phyloP scores from a whole-genome alignment of 495 filamentous ascomycete species.

The Xylaria intraflava region DNA sequence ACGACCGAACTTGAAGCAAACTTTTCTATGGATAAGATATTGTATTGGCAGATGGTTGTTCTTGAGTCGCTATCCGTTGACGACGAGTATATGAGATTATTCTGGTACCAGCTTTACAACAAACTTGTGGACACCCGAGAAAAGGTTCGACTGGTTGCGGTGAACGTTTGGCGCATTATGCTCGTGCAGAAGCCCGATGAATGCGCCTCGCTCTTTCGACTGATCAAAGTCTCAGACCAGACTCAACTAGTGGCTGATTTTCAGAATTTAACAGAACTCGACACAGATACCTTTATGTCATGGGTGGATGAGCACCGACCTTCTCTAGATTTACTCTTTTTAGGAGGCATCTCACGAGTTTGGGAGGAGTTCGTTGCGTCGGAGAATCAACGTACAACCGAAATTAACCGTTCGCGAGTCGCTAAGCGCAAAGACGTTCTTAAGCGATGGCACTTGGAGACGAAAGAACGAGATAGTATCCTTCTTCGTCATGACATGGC shows the following conservation, averaged over 20 bases:
- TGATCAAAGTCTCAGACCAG: conserved; percentile 62
- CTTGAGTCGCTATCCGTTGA: conserved; percentile 69
- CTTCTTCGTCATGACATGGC: conserved; percentile 73
- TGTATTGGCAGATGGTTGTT: conserved; percentile 92
- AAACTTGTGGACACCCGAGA: conserved; percentile 62
- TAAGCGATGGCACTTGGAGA: conserved; percentile 65
- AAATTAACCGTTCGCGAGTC: conserved; percentile 60
- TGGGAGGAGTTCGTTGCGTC: conserved; percentile 80
- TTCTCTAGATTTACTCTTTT: conserved; percentile 75
- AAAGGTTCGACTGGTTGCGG: conserved; percentile 66
- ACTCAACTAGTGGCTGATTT: conserved; percentile 69
- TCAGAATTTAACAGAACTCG: conserved; percentile 73
- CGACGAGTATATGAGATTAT: conserved; percentile 66
- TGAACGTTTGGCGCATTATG: conserved; percentile 80
- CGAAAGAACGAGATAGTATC: conserved; percentile 59
- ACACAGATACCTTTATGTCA: conserved; percentile 74
- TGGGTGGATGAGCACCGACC: conserved; percentile 85
- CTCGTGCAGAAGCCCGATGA: conserved; percentile 91
- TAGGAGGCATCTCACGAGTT: conserved; percentile 63
- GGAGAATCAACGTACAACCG: conserved; percentile 71
- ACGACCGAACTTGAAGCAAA: conserved; percentile 52
- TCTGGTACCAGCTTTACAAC: conserved; percentile 86
- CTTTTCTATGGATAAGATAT: conserved; percentile 69
- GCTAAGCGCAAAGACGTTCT: conserved; percentile 74
- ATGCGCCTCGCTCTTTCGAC: conserved; percentile 60